phyloP scores from a whole-genome alignment of 2,329 filamentous ascomycete species.

The Cladosporium cucumerinum region DNA sequence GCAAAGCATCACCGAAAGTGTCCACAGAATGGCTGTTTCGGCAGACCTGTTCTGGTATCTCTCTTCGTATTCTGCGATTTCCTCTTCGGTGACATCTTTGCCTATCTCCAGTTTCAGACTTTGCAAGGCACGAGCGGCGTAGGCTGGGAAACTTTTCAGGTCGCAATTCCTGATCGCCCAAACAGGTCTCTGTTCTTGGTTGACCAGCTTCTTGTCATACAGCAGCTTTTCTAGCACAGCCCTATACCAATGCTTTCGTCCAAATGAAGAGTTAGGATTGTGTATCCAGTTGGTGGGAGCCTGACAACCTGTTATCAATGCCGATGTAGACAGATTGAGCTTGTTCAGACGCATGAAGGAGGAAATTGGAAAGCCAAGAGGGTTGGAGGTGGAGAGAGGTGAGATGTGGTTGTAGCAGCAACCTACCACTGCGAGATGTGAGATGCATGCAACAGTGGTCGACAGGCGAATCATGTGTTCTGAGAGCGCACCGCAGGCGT shows the following conservation, averaged over 20 bases:
- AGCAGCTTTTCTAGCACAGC: slow-evolving; percentile 20
- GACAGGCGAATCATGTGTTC: slow-evolving; percentile 20
- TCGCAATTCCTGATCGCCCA: slow-evolving; percentile 20
- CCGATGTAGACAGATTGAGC: slow-evolving; percentile 17
- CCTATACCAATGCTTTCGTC: slow-evolving; percentile 18
- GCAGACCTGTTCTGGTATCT: slow-evolving; percentile 3
- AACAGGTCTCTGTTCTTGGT: slow-evolving; percentile 9
- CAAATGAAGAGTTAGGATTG: slow-evolving; percentile 17
- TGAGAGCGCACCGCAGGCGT: slow-evolving; percentile 19
- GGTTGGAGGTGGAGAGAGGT: slow-evolving; percentile 4
- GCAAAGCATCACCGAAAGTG: slow-evolving; percentile 19
- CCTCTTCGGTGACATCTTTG: slow-evolving; percentile 12
- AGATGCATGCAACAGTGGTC: slow-evolving; percentile 5
- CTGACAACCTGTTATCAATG: slow-evolving; percentile 20
- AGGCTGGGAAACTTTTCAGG: slow-evolving; percentile 9
- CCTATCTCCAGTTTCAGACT: slow-evolving; percentile 12
- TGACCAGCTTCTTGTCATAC: slow-evolving; percentile 16
- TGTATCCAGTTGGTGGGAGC: slow-evolving; percentile 21
- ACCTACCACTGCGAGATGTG: slow-evolving; percentile 16
- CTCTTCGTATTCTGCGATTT: slow-evolving; percentile 17
- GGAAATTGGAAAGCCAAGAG: slow-evolving; percentile 19
- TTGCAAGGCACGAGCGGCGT: slow-evolving; percentile 13
- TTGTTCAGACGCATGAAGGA: slow-evolving; percentile 17
- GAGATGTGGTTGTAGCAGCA: slow-evolving; percentile 21
- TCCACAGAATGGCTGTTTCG: slow-evolving; percentile 19